These are phyloP conservation scores for Penicillium thymicola DNA, from an alignment of 2,329 filamentous ascomycete species.

Conservation along the genomic window DNA sequence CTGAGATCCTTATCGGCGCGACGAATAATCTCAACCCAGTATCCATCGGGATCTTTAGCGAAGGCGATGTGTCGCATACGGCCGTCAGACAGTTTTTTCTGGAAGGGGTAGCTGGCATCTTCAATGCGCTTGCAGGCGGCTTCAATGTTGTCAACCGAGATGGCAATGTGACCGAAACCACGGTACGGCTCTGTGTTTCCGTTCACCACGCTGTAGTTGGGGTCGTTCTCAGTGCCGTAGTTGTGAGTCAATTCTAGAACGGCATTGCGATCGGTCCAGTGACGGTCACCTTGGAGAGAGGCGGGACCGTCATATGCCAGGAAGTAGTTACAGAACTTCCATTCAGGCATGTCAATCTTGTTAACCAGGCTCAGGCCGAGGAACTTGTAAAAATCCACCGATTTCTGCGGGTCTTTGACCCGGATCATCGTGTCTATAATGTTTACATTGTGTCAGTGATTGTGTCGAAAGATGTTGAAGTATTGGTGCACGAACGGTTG, in stretches of 20 bases:
- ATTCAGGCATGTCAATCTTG: constrained; percentile 76
- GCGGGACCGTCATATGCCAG: constrained; percentile 78
- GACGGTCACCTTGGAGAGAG: constrained; percentile 69
- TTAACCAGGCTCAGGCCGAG: constrained; percentile 82
- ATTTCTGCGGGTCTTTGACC: constrained; percentile 87
- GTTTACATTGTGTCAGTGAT: constrained; percentile 17
- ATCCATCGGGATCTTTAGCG: constrained; percentile 80
- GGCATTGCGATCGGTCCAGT: constrained; percentile 79
- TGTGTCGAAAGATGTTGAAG: background rate
- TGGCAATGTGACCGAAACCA: constrained; percentile 81
- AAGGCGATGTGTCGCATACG: constrained; percentile 88
- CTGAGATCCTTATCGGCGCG: constrained; percentile 71
- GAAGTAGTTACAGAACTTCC: constrained; percentile 95
- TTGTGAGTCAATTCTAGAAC: constrained; percentile 81
- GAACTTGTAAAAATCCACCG: constrained; percentile 90
- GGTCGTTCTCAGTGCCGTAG: constrained; percentile 85
- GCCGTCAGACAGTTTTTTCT: constrained; percentile 90
- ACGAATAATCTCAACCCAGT: constrained; percentile 62
- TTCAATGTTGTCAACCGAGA: constrained; percentile 80
- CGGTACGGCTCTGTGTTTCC: constrained; percentile 87
- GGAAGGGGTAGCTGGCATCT: constrained; percentile 86
- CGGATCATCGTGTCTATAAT: constrained; percentile 65
- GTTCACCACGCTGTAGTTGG: constrained; percentile 75
- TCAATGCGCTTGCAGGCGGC: constrained; percentile 86
- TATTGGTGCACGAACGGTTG: constrained; percentile 51